These are phyloP conservation scores for Ochromonas danica DNA, from an alignment of 108 stramenopile genomes.

Conservation along the genomic window DNA sequence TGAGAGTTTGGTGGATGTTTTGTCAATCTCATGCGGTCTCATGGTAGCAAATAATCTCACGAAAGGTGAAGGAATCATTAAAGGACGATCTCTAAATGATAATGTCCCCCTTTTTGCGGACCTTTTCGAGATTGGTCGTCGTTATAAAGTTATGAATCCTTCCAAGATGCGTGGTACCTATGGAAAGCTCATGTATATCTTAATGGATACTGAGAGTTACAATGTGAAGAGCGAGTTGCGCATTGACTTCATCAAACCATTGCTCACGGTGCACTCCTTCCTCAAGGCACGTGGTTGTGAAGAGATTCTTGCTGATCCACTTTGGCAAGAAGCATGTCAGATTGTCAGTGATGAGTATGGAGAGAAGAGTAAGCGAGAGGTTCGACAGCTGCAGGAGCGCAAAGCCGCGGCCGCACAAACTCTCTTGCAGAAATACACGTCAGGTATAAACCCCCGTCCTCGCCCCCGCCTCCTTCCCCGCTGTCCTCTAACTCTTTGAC, in stretches of 20 bases:
- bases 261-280: constrained; percentile 44
- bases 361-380: constrained; percentile 41
- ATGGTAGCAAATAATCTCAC: constrained; percentile 36
- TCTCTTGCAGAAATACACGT: constrained; percentile 34
- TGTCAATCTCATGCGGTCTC: not conserved
- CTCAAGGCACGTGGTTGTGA: constrained; percentile 40
- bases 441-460: not conserved
- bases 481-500: too few species aligned
- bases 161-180: constrained; percentile 70
- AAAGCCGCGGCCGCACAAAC: constrained; percentile 39
- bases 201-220: constrained; percentile 41
- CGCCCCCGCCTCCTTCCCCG: too few species aligned
- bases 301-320: constrained; percentile 59
- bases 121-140: constrained; percentile 61
- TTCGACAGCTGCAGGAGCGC: constrained; percentile 34
- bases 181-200: constrained; percentile 78
- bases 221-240: not conserved
- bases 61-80: not conserved
- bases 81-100: constrained; percentile 45
- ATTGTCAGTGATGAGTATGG: constrained; percentile 51
- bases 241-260: constrained; percentile 1
- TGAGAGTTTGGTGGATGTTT: constrained; percentile 26
- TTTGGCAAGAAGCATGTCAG: constrained; percentile 41
- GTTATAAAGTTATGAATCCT: constrained; percentile 81
- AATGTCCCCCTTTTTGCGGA: constrained; percentile 4